Evolutionary conservation across 1,139 yeast species (phyloP).

Genomic region (Taphrina wiesneri): DNA sequence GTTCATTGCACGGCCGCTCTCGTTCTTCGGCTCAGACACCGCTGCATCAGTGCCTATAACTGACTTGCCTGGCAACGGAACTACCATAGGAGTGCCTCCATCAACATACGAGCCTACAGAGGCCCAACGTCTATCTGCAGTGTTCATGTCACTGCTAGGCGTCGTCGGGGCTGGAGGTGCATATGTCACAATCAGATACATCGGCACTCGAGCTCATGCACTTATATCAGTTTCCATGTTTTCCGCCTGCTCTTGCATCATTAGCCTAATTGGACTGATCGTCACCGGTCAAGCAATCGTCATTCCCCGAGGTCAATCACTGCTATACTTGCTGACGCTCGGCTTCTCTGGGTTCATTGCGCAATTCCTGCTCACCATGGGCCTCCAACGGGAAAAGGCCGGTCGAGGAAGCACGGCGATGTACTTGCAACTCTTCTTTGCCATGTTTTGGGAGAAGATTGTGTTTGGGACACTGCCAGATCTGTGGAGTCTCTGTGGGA

Average conservation of each 20-base stretch:
- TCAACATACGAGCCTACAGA: constrained; percentile 34
- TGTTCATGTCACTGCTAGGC: constrained; percentile 65
- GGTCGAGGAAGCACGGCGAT: constrained; percentile 73
- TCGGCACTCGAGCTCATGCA: constrained; percentile 79
- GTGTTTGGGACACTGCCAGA: constrained; percentile 77
- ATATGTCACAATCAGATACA: constrained; percentile 68
- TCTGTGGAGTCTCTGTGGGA: constrained; percentile 67
- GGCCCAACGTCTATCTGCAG: constrained; percentile 51
- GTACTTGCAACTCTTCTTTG: constrained; percentile 75
- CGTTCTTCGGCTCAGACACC: constrained; percentile 20
- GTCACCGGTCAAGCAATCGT: constrained; percentile 49
- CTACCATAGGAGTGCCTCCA: background rate
- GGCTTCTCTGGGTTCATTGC: constrained; percentile 79
- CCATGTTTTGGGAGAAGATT: constrained; percentile 71
- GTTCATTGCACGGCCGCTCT: constrained; percentile 71
- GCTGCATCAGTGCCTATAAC: background rate
- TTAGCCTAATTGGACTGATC: constrained; percentile 46
- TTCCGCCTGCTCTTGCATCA: constrained; percentile 61
- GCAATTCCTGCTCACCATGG: constrained; percentile 78
- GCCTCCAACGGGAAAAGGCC: constrained; percentile 79
- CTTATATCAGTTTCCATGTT: constrained; percentile 75
- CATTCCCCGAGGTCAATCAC: constrained; percentile 50
- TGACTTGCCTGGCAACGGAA: constrained; percentile 32
- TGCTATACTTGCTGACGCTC: constrained; percentile 61
- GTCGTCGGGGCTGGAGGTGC: constrained; percentile 71